Evolutionary conservation across 2,329 filamentous ascomycete genomes (phyloP).

Genomic region (Coniochaeta sp.): DNA sequence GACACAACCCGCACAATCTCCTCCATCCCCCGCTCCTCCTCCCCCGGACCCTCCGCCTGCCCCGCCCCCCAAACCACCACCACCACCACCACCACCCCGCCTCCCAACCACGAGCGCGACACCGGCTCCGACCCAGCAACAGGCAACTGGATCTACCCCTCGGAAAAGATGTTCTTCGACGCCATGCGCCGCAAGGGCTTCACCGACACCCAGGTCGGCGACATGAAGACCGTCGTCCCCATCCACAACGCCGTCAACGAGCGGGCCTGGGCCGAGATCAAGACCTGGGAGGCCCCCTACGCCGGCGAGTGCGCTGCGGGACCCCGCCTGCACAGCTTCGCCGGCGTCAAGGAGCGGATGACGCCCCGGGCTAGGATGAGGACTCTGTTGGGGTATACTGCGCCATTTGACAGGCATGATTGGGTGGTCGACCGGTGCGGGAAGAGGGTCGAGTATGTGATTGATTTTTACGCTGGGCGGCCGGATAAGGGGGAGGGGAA

Average conservation of each 20-base stretch:
- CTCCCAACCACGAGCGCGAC: conserved; percentile 67
- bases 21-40: conserved; percentile 34
- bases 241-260: conserved; percentile 99
- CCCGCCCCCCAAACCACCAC: conserved; percentile 36
- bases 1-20: conserved; percentile 66
- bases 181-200: conserved; percentile 90
- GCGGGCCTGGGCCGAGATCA: conserved; percentile 87
- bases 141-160: conserved; percentile 97
- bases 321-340: conserved; percentile 76
- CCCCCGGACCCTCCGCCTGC: conserved; percentile 37
- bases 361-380: conserved; percentile 81
- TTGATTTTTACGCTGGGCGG: conserved; percentile 89
- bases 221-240: conserved; percentile 88
- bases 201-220: conserved; percentile 57
- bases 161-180: conserved; percentile 95
- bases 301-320: conserved; percentile 48
- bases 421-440: conserved; percentile 95
- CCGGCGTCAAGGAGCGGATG: conserved; percentile 60
- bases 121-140: conserved; percentile 55
- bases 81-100: conserved; percentile 21
- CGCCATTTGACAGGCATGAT: conserved; percentile 93
- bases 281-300: conserved; percentile 74
- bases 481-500: conserved; percentile 28
- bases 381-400: conserved; percentile 76
- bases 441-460: conserved; percentile 82